phyloP scores from a whole-genome alignment of 306 rosid species.

The Leucaena leucocephala region DNA sequence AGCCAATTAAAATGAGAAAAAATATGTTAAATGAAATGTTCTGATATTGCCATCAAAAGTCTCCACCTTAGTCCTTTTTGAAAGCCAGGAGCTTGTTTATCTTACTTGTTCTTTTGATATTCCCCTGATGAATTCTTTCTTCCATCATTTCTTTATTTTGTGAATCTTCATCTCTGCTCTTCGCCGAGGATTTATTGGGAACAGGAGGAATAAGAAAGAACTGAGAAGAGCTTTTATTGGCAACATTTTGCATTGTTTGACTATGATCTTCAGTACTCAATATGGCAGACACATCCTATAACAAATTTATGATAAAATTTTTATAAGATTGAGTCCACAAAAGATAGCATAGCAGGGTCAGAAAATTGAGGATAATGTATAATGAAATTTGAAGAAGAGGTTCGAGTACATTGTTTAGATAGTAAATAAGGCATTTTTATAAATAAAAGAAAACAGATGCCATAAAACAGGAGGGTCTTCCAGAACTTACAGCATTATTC shows the following conservation, averaged over 20 bases:
- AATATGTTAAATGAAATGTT: slow-evolving; percentile 28
- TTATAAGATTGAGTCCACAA: slow-evolving; percentile 26
- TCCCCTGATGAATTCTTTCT: slow-evolving; percentile 44
- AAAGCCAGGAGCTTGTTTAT: slow-evolving; percentile 26
- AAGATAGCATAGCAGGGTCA: slow-evolving; percentile 19
- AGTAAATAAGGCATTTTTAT: slow-evolving; percentile 12
- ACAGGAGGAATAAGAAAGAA: slow-evolving; percentile 76
- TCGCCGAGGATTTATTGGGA: slow-evolving; percentile 49
- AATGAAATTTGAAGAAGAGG: slow-evolving; percentile 20
- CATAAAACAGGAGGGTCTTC: slow-evolving; percentile 25
- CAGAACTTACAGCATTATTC: slow-evolving; percentile 66
- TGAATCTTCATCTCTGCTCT: slow-evolving; percentile 44
- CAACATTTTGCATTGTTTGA: slow-evolving; percentile 70
- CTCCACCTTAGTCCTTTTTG: slow-evolving; percentile 14
- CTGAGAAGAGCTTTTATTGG: slow-evolving; percentile 69
- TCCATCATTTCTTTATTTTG: slow-evolving; percentile 46
- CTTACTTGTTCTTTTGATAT: slow-evolving; percentile 57
- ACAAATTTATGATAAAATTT: slow-evolving; percentile 39
- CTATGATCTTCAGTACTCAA: slow-evolving; percentile 85
- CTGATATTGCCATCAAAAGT: slow-evolving; percentile 5
- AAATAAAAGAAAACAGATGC: slow-evolving; percentile 1
- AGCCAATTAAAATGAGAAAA: slow-evolving; percentile 39
- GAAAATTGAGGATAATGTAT: slow-evolving; percentile 12
- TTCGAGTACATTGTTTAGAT: slow-evolving; percentile 8
- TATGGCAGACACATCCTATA: slow-evolving; percentile 77